phyloP scores from a whole-genome alignment of 495 filamentous ascomycete genomes.

The Thermothielavioides terrestris region DNA sequence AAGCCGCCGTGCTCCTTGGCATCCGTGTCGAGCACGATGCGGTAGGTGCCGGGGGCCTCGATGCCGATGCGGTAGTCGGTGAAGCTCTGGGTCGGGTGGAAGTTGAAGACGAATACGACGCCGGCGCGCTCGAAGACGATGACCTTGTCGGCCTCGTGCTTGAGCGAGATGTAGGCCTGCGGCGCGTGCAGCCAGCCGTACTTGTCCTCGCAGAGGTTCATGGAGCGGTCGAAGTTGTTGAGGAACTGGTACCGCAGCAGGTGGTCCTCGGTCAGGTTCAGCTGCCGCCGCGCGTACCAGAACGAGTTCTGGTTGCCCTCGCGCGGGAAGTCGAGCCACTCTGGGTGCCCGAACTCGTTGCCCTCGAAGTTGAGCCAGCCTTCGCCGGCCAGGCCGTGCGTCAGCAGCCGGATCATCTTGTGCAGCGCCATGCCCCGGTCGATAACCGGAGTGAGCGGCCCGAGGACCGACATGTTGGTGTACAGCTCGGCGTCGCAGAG shows the following conservation, averaged over 20 bases:
- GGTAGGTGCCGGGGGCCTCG: slow-evolving; percentile 75
- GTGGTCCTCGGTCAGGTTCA: slow-evolving; percentile 82
- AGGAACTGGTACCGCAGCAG: slow-evolving; percentile 85
- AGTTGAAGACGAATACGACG: slow-evolving; percentile 92
- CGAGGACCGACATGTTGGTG: slow-evolving; percentile 88
- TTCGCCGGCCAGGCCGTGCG: slow-evolving; percentile 90
- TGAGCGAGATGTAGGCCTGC: slow-evolving; percentile 87
- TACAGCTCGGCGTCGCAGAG: slow-evolving; percentile 96
- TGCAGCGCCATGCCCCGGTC: slow-evolving; percentile 85
- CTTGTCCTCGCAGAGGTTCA: slow-evolving; percentile 79
- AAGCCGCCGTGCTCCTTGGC: slow-evolving; percentile 69
- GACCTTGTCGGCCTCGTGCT: slow-evolving; percentile 91
- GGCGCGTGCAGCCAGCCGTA: slow-evolving; percentile 86
- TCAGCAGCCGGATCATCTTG: slow-evolving; percentile 94
- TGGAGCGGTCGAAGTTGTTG: slow-evolving; percentile 86
- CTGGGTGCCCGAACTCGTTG: slow-evolving; percentile 97
- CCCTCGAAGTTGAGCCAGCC: slow-evolving; percentile 98
- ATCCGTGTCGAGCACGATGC: slow-evolving; percentile 80
- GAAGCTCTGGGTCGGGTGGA: slow-evolving; percentile 79
- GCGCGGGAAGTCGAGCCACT: slow-evolving; percentile 98
- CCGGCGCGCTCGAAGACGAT: slow-evolving; percentile 92
- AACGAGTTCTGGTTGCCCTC: slow-evolving; percentile 91
- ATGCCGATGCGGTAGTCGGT: slow-evolving; percentile 89
- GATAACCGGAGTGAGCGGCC: slow-evolving; percentile 79
- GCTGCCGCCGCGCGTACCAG: slow-evolving; percentile 93